Evolutionary conservation across 495 filamentous ascomycete genomes (phyloP), one percentile per base, ranked within the genome.

Genomic region (Neurospora terricola): DNA sequence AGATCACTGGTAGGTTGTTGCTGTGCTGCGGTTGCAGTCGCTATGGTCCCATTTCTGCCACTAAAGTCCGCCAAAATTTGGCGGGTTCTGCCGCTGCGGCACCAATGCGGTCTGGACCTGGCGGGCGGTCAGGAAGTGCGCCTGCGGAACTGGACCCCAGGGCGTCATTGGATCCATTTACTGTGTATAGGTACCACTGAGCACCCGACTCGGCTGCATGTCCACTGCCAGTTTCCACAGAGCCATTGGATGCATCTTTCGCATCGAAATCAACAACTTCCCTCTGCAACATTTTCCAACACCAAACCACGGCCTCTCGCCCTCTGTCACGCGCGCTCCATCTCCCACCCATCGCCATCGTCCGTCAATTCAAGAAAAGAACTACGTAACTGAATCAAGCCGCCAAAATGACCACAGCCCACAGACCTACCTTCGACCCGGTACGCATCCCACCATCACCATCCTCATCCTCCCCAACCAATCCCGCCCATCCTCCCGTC

Each of bases 351-450:
- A 27, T 69, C 75, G 38, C 8, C 42, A 39, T 71, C 37, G 14
- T 16, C 23, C 34, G 0, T 6, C 23, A 7, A 30, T 23, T 0
- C 5, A 34, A 27, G 23, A 62, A 16, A 34, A 27, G 23, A 62
- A 16, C 23, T 59, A 6, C 12, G 5, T 62, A 23, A 54, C 10
- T 21, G 5, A 23, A 54, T 54, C 45, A 23, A 72, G 54, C 43
- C 40, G 43, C 6, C 75, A 88, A 77, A 27, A 92, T 92, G 90
- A 91, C 90, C 78, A 91, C 89, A 83, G 91, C 91, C 80, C 92
- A 96, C 77, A 90, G 94, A 81, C 94, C 94, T 73, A 98, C 94
- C 0, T 98, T 98, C 77, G 94, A 98, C 80, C 94, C 94, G 73
- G 92, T 93, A 89, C 70, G 87, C 72, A 45, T 68, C 54, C 69